Percentiles rank a stretch among this genome's conserved stretches.
Conservation (phyloP, 257 asterid species). For the Solanum sparsipilum region DNA sequence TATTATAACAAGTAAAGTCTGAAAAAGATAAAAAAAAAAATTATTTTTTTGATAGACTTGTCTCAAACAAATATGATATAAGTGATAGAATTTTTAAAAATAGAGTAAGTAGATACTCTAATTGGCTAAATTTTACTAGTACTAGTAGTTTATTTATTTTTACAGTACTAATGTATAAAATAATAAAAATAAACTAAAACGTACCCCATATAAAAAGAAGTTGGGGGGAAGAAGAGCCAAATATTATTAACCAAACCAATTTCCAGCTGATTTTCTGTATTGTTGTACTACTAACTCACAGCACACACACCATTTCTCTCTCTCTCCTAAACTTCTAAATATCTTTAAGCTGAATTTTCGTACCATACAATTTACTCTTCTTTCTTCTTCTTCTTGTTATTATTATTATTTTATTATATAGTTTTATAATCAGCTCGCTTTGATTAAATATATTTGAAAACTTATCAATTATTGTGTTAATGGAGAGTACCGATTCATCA, state of each 20-base stretch:
- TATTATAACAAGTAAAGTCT: neutral
- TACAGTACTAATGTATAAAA: neutral
- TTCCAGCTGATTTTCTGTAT: neutral
- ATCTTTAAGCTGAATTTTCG: neutral
- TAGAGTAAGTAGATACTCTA: neutral
- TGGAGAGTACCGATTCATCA: slow-evolving; percentile 37
- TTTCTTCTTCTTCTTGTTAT: too few species aligned
- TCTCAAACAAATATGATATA: too few species aligned
- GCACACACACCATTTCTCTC: neutral
- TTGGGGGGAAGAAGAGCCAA: neutral
- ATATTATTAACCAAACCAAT: slow-evolving; percentile 1
- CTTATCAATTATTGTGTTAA: neutral
- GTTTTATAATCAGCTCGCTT: neutral
- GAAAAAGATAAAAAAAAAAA: too few species aligned
- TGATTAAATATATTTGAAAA: neutral
- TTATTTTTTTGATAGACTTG: too few species aligned
- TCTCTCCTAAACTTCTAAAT: neutral
- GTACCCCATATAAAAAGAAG: slow-evolving; percentile 17
- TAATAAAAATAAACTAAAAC: neutral
- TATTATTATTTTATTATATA: neutral
- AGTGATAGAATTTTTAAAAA: too few species aligned
- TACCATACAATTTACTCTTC: neutral
- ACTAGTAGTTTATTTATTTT: neutral
- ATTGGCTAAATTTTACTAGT: neutral
- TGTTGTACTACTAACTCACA: neutral